phyloP scores from a whole-genome alignment of 352 stramenopile species.

The Peronospora tabacina region DNA sequence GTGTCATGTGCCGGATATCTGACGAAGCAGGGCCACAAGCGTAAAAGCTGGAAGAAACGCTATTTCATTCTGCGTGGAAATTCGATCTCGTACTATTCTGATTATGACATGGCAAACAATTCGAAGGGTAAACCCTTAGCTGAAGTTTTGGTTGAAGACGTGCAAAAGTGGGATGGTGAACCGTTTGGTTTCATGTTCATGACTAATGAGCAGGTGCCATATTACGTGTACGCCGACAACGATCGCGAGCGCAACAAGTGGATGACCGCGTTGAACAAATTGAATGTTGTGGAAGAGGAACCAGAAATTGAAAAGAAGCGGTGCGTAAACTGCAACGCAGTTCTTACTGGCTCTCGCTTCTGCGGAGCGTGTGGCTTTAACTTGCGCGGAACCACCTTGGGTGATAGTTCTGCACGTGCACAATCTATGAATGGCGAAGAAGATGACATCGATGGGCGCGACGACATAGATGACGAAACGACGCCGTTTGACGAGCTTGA shows the following conservation, averaged over 20 bases:
- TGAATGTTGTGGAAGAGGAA: slow-evolving; percentile 62
- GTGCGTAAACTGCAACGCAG: slow-evolving; percentile 74
- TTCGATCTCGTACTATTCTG: slow-evolving; percentile 71
- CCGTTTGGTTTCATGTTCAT: slow-evolving; percentile 88
- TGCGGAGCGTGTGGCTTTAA: slow-evolving; percentile 86
- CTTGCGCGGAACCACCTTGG: slow-evolving; percentile 61
- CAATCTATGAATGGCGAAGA: slow-evolving; percentile 18
- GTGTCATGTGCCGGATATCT: slow-evolving; percentile 80
- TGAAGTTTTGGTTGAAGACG: slow-evolving; percentile 78
- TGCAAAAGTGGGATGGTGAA: slow-evolving; percentile 80
- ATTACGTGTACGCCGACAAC: slow-evolving; percentile 87
- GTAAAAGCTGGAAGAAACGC: slow-evolving; percentile 88
- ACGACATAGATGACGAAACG: slow-evolving; percentile 76
- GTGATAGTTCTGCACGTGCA: slow-evolving; percentile 36
- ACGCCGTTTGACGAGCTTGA: slow-evolving; percentile 82
- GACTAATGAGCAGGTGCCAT: slow-evolving; percentile 83
- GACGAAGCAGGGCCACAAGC: slow-evolving; percentile 86
- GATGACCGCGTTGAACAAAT: slow-evolving; percentile 80
- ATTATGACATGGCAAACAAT: slow-evolving; percentile 83
- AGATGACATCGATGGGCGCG: slow-evolving; percentile 42
- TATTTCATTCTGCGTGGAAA: slow-evolving; percentile 83
- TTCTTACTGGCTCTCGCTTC: slow-evolving; percentile 82
- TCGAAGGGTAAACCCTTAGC: slow-evolving; percentile 68
- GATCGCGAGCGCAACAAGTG: slow-evolving; percentile 83
- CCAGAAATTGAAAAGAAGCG: slow-evolving; percentile 74